These are phyloP conservation scores for Xanthoconium separans DNA, from an alignment of 1,284 basidiomycete genomes.

Conservation along the genomic window DNA sequence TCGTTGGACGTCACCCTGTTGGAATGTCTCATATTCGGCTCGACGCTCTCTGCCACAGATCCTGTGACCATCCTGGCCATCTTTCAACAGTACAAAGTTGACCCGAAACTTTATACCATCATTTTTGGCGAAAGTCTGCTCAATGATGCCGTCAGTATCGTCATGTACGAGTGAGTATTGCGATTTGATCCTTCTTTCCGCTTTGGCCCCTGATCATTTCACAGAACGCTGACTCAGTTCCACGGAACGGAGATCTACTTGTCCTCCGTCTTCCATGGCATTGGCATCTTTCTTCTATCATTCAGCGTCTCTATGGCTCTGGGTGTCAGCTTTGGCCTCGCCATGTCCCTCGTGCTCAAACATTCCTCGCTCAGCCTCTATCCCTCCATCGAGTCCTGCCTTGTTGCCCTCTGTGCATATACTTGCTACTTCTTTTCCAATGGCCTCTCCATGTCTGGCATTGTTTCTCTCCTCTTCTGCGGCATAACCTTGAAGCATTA, in stretches of 20 bases:
- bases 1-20: slow-evolving; percentile 77
- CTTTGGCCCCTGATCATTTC: slow-evolving; percentile 11
- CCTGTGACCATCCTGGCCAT: slow-evolving; percentile 98
- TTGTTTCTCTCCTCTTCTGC: slow-evolving; percentile 97
- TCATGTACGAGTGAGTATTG: slow-evolving; percentile 95
- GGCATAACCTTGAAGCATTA: slow-evolving; percentile 99
- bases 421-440: slow-evolving; percentile 99
- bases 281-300: slow-evolving; percentile 94
- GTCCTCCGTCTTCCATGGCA: slow-evolving; percentile 90
- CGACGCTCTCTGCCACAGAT: slow-evolving; percentile 95
- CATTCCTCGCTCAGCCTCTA: slow-evolving; percentile 88
- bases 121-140: slow-evolving; percentile 98
- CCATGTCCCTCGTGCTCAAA: slow-evolving; percentile 90
- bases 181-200: background rate
- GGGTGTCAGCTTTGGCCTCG: slow-evolving; percentile 89
- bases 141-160: slow-evolving; percentile 99
- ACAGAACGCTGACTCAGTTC: slow-evolving; percentile 88
- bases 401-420: slow-evolving; percentile 93
- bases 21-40: slow-evolving; percentile 96
- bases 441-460: slow-evolving; percentile 92
- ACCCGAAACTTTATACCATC: slow-evolving; percentile 96
- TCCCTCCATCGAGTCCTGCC: slow-evolving; percentile 91
- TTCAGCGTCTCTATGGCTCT: slow-evolving; percentile 94
- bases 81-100: slow-evolving; percentile 98
- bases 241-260: slow-evolving; percentile 88